Evolutionary conservation across 1,284 basidiomycete genomes (phyloP).

Genomic region (Ganoderma lucidum): DNA sequence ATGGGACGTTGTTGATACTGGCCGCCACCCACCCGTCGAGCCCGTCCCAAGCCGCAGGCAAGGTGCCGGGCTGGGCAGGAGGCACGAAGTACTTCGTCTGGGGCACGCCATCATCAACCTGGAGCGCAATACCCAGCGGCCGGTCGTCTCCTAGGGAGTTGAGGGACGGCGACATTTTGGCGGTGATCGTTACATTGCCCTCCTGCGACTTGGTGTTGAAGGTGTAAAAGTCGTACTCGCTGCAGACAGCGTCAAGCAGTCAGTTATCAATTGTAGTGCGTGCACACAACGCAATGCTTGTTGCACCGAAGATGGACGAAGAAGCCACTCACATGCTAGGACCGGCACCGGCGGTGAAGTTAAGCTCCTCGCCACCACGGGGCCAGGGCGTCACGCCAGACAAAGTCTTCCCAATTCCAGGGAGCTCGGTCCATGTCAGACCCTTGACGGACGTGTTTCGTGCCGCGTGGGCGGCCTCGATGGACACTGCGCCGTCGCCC

Average conservation of each 20-base stretch:
- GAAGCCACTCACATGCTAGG: slow-evolving; percentile 58
- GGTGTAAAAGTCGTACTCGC: slow-evolving; percentile 68
- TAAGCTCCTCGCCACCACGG: slow-evolving; percentile 57
- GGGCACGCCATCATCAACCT: slow-evolving; percentile 56
- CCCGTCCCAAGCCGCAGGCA: slow-evolving; percentile 60
- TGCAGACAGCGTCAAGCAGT: slow-evolving; percentile 1
- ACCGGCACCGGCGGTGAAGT: slow-evolving; percentile 41
- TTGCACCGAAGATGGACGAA: too few relatives aligned
- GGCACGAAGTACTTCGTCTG: slow-evolving; percentile 62
- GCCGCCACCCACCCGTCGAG: slow-evolving; percentile 64
- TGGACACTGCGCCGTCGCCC: slow-evolving; percentile 69
- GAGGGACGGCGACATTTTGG: slow-evolving; percentile 63
- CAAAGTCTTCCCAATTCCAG: slow-evolving; percentile 63
- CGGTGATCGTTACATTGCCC: slow-evolving; percentile 54
- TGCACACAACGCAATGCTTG: too few relatives aligned
- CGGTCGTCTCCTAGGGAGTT: slow-evolving; percentile 63
- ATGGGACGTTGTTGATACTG: slow-evolving; percentile 46
- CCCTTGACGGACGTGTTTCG: slow-evolving; percentile 57
- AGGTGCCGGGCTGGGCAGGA: slow-evolving; percentile 52
- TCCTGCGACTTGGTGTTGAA: slow-evolving; percentile 56
- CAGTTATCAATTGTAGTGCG: background rate
- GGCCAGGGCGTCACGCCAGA: slow-evolving; percentile 72
- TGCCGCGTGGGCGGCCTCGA: slow-evolving; percentile 53
- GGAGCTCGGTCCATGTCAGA: slow-evolving; percentile 65
- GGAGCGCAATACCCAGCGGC: slow-evolving; percentile 63